Evolutionary conservation across 352 stramenopile genomes (phyloP).

Genomic region (Elongisporangium prolatum): DNA sequence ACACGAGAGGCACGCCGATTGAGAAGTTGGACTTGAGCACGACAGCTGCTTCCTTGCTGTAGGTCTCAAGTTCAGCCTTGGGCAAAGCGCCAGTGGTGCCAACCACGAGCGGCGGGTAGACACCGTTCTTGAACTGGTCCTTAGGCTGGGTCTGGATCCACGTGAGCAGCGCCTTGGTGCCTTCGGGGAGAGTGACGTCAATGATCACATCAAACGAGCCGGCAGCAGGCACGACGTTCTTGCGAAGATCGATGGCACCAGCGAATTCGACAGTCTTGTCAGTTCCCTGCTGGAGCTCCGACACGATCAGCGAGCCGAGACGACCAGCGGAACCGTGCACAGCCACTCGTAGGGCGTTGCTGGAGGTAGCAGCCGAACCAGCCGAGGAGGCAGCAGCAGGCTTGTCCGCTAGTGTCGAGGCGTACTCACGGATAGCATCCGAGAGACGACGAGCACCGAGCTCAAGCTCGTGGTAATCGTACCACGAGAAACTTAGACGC

Average conservation of each 20-base stretch:
- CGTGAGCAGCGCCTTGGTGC: slow-evolving; percentile 56
- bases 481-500: slow-evolving; percentile 86
- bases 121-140: slow-evolving; percentile 52
- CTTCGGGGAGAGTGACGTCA: slow-evolving; percentile 72
- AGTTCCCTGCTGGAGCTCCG: slow-evolving; percentile 46
- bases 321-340: slow-evolving; percentile 68
- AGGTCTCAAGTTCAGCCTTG: slow-evolving; percentile 49
- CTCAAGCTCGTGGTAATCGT: slow-evolving; percentile 74
- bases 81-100: slow-evolving; percentile 69
- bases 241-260: slow-evolving; percentile 59
- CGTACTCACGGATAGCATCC: slow-evolving; percentile 65
- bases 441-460: slow-evolving; percentile 68
- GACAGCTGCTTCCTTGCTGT: slow-evolving; percentile 54
- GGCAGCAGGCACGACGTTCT: slow-evolving; percentile 27
- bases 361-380: slow-evolving; percentile 5
- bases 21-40: slow-evolving; percentile 84
- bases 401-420: slow-evolving; percentile 30
- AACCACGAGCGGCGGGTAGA: slow-evolving; percentile 66
- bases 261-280: slow-evolving; percentile 44
- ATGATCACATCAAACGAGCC: slow-evolving; percentile 64
- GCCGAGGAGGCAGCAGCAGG: slow-evolving; percentile 15
- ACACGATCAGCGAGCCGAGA: slow-evolving; percentile 67
- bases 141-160: slow-evolving; percentile 55
- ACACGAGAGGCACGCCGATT: slow-evolving; percentile 74
- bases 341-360: slow-evolving; percentile 45